phyloP scores from a whole-genome alignment of 306 rosid species.

The Inga oerstediana region DNA sequence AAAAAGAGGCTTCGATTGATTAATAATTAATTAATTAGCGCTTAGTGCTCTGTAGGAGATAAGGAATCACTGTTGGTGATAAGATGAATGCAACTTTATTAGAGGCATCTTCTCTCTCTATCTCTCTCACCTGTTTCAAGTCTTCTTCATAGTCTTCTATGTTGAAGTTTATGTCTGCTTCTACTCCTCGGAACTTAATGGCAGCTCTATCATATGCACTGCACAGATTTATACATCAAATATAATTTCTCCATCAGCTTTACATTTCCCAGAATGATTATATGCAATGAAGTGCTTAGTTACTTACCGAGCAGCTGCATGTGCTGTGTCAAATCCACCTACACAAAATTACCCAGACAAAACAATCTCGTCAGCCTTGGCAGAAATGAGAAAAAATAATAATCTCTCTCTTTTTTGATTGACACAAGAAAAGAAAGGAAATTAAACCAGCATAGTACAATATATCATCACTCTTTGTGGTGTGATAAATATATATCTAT shows the following conservation, averaged over 20 bases:
- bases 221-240: slow-evolving; percentile 27
- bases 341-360: slow-evolving; percentile 49
- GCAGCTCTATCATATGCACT: slow-evolving; percentile 99
- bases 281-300: slow-evolving; percentile 37
- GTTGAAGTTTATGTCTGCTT: slow-evolving; percentile 92
- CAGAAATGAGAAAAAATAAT: neutral
- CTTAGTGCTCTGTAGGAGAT: slow-evolving; percentile 26
- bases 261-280: slow-evolving; percentile 19
- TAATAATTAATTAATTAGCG: neutral
- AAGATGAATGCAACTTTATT: slow-evolving; percentile 25
- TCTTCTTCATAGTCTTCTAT: slow-evolving; percentile 95
- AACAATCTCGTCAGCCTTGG: slow-evolving; percentile 43
- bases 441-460: slow-evolving; percentile 20
- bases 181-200: slow-evolving; percentile 89
- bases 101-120: neutral
- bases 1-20: neutral
- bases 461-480: neutral
- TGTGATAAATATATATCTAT: neutral
- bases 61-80: slow-evolving; percentile 44
- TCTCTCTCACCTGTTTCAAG: slow-evolving; percentile 73
- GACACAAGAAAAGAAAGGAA: slow-evolving; percentile 16
- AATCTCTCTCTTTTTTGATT: neutral
- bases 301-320: slow-evolving; percentile 96
- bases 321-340: slow-evolving; percentile 99
- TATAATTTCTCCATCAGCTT: neutral